Percentiles rank a stretch among this genome's conserved stretches.
These are phyloP conservation scores for Claviceps monticola DNA, from an alignment of 2,329 filamentous ascomycete genomes.

Conservation along the genomic window DNA sequence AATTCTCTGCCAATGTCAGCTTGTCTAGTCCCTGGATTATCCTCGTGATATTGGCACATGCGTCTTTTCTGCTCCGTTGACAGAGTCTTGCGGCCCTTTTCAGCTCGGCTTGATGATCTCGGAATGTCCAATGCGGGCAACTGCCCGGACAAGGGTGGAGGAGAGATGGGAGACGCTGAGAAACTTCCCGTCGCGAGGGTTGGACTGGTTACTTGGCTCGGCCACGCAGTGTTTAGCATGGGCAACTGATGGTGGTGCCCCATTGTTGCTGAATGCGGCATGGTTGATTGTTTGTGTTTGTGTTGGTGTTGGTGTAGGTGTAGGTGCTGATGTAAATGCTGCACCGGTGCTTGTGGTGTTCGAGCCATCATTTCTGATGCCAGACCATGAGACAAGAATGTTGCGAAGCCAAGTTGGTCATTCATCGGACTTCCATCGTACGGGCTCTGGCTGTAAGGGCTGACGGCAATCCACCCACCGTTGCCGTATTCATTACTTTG, in stretches of 20 bases:
- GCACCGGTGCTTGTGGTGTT: constrained; percentile 35
- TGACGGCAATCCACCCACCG: constrained; percentile 43
- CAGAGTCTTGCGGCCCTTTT: constrained; percentile 68
- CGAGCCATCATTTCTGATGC: constrained; percentile 35
- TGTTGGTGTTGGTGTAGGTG: constrained; percentile 9
- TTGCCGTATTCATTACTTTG: constrained; percentile 20
- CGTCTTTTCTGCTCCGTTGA: constrained; percentile 79
- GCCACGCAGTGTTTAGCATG: constrained; percentile 63
- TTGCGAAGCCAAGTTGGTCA: constrained; percentile 46
- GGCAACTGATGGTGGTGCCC: constrained; percentile 47
- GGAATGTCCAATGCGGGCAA: constrained; percentile 27
- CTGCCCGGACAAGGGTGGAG: constrained; percentile 40
- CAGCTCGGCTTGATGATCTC: constrained; percentile 25
- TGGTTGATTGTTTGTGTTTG: constrained; percentile 17
- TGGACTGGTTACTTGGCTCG: constrained; percentile 67
- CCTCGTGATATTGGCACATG: constrained; percentile 90
- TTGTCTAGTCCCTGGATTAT: constrained; percentile 83
- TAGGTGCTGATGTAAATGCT: constrained; percentile 17
- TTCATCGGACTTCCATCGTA: constrained; percentile 39
- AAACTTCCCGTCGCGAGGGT: constrained; percentile 38
- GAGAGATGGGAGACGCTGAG: constrained; percentile 42
- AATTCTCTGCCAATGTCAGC: constrained; percentile 93
- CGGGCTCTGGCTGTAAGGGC: constrained; percentile 49
- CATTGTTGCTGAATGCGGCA: constrained; percentile 26
- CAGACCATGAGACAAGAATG: constrained; percentile 40